Evolutionary conservation across 768 basidiomycete genomes (phyloP), one percentile per base, ranked within the genome.

Genomic region (Hortiboletus flavorubellus): DNA sequence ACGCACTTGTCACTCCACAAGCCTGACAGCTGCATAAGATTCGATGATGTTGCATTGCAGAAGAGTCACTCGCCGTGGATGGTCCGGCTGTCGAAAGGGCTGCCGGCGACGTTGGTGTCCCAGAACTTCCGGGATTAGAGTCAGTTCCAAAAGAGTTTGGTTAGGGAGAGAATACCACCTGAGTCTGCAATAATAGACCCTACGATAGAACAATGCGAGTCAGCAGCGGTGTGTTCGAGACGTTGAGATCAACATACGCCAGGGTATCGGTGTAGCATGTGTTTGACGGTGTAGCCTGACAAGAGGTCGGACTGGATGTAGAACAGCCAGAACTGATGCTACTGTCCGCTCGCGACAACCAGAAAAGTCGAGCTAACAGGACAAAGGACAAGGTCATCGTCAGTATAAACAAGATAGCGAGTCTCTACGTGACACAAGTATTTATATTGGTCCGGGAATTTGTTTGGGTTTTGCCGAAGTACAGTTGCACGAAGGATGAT

Each of bases 11-110:
- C 86, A 4, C 84, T 83, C 86, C 86, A 88, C 40, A 86, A 73
- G 55, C 86, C 85, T 82, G 54, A 18, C 23, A 58, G 31, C 21
- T 30, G 38, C 60, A 38, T 62, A 23, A 62, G 46, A 47, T 10
- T 46, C 4, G 39, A 23, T 31, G 5, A 7, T 21, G 40, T 41
- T 16, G 33, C 23, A 23, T 34, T 29, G 47, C n/a, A 29, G 34
- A 38, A 30, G 12, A 31, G 15, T n/a, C n/a, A 61, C 78, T 45
- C 54, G 83, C 87, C 86, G 51, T 87, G 87, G 54, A 89, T 84
- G 1, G 86, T 90, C 87, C 88, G 90, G 62, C 82, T 84, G 61
- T 86, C 60, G 10, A 65, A 67, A 6, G 88, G 88, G 11, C 88
- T 87, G 18, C 81, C 83, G 4, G 78, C 67, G 0, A 85, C 81